Percentiles rank a stretch among this genome's conserved stretches.
phyloP scores from a whole-genome alignment of 2,329 filamentous ascomycete species.

The Fusarium armeniacum region DNA sequence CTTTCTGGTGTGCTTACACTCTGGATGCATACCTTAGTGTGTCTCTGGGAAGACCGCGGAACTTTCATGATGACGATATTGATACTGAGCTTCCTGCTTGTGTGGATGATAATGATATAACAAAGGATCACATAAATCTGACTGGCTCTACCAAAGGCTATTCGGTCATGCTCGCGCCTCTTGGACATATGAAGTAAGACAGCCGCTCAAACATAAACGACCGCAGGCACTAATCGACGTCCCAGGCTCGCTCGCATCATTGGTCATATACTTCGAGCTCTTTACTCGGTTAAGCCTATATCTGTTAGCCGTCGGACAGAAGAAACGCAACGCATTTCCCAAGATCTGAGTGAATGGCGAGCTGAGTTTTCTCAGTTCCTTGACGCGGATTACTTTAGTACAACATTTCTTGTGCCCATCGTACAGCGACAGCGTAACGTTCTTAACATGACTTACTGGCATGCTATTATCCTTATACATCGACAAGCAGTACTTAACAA shows the following conservation, averaged over 20 bases:
- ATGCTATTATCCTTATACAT: conserved; percentile 58
- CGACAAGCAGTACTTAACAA: conserved; percentile 57
- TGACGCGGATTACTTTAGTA: conserved; percentile 55
- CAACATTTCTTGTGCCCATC: conserved; percentile 55
- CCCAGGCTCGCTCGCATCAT: conserved; percentile 55
- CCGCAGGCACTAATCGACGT: not conserved
- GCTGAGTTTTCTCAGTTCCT: conserved; percentile 55
- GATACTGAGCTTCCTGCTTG: conserved; percentile 45
- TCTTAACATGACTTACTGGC: conserved; percentile 60
- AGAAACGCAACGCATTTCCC: conserved; percentile 50
- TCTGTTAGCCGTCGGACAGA: conserved; percentile 46
- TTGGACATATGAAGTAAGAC: conserved; percentile 55
- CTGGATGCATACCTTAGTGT: conserved; percentile 47
- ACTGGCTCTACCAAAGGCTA: conserved; percentile 20
- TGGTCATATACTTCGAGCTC: conserved; percentile 53
- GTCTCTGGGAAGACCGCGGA: conserved; percentile 42
- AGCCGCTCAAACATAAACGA: fast-evolving
- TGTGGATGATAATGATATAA: conserved; percentile 44
- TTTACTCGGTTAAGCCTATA: conserved; percentile 56
- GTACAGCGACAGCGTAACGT: conserved; percentile 60
- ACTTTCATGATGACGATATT: conserved; percentile 49
- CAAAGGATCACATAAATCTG: conserved; percentile 35
- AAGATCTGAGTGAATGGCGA: conserved; percentile 55
- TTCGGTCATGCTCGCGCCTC: conserved; percentile 53
- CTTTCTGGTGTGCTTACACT: conserved; percentile 48